These are phyloP conservation scores for Climacium dendroides DNA, from an alignment of 225 moss, liverwort and hornwort species.

Conservation along the genomic window DNA sequence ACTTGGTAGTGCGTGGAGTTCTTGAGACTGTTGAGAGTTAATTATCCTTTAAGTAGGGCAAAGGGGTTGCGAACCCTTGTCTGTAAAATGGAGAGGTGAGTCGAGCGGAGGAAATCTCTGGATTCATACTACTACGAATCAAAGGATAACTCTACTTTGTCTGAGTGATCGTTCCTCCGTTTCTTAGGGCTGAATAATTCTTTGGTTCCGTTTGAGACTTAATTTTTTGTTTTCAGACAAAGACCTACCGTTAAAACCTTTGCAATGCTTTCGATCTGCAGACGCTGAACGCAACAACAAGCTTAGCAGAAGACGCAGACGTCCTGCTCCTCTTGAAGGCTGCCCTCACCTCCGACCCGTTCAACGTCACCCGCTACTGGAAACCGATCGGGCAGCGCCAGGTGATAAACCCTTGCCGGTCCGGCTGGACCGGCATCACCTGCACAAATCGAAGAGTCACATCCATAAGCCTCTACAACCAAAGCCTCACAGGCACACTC, in stretches of 20 bases:
- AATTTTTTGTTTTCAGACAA: neutral
- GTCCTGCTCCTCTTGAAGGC: conserved; percentile 24
- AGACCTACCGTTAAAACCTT: neutral
- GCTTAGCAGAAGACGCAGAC: conserved; percentile 23
- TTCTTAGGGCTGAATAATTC: neutral
- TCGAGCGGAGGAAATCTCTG: neutral
- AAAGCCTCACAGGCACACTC: conserved; percentile 11
- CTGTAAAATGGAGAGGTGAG: neutral
- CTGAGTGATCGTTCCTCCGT: neutral
- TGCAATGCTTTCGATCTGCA: neutral
- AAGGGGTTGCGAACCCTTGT: neutral
- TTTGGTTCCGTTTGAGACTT: neutral
- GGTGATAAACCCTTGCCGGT: conserved; percentile 20
- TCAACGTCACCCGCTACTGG: conserved; percentile 26
- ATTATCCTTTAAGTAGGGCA: neutral
- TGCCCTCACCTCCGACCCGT: conserved; percentile 20
- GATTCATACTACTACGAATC: neutral
- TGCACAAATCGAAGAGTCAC: conserved; percentile 37
- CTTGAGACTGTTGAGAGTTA: neutral
- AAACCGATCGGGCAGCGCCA: conserved; percentile 32
- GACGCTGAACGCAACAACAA: conserved; percentile 14
- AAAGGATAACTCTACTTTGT: neutral
- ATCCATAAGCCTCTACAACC: conserved; percentile 13
- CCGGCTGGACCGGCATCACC: conserved; percentile 7
- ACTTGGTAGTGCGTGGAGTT: neutral